Base-by-base conservation (phyloP, 78 protist genomes). In the Dictyostelium firmibasis region DNA sequence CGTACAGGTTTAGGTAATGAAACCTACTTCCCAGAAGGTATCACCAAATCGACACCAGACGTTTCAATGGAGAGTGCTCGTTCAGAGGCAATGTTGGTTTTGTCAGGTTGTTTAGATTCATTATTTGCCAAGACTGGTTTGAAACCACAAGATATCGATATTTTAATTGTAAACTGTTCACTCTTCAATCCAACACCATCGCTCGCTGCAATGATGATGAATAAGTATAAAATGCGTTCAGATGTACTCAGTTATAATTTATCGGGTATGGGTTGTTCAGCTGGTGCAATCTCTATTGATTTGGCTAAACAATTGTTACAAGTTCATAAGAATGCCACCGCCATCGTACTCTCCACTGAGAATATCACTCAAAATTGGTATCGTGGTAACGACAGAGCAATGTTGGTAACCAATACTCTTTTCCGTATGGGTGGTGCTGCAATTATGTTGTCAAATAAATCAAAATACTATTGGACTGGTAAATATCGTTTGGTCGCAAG, bases 341-440 rank as follows among this genome's bases (percentile, higher is more conserved):
- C 96, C 3, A 85, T 98, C 31, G 95, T 98, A 20, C 6, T 98
- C 29, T 43, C 86, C 85, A 98, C 99, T 8, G 99, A 98, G 62
- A 98, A 97, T 88, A 97, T 98, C 88, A 97, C 99, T 25, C 96
- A 94, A 91, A 98, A 98, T 84, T 98, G 98, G 98, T 98, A 98
- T 84, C 77, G 67, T 25, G 97, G 97, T 43, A 93, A 92, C 64
- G 96, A 95, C 35, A 75, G 33, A 81, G 44, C 89, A 33, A 97
- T 97, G 98, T 84, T 97, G 79, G n/a, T 97, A 4, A 79, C 96
- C 57, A 97, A 97, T 85, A 82, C 93, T 1, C 96, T 97, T 36
- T 97, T 97, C 97, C 97, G 98, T 78, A 81, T 96, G 93, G 99
- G 99, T 69, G 98, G 98, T 36, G 98, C 99, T 3, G 98, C 98